Conservation (phyloP, 768 basidiomycete genomes). For the Boletus insuetus region DNA sequence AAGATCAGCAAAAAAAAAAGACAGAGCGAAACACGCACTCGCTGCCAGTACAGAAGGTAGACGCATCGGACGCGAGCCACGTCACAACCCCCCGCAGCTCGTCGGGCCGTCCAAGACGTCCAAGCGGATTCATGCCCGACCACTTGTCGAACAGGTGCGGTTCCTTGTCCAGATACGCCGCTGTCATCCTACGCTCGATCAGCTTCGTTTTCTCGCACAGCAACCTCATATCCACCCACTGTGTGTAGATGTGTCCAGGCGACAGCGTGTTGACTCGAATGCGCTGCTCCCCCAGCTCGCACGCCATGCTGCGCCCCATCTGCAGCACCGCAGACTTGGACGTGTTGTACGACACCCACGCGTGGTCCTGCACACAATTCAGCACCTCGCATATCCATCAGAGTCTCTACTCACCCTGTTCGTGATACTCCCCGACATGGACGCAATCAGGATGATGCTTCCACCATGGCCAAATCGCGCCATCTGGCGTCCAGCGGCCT, state of each 20-base stretch:
- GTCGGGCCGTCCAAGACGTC: constrained; percentile 67
- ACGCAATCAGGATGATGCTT: constrained; percentile 58
- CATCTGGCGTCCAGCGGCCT: constrained; percentile 62
- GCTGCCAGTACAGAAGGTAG: constrained; percentile 78
- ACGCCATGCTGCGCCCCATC: constrained; percentile 81
- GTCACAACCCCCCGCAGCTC: constrained; percentile 69
- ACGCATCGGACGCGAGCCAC: constrained; percentile 76
- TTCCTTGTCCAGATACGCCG: constrained; percentile 62
- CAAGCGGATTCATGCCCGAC: constrained; percentile 67
- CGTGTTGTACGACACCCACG: constrained; percentile 74
- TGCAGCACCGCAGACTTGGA: constrained; percentile 78
- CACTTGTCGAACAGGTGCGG: constrained; percentile 64
- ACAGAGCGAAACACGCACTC: constrained; percentile 51
- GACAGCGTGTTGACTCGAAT: constrained; percentile 78
- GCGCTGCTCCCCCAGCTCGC: constrained; percentile 62
- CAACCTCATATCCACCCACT: constrained; percentile 38
- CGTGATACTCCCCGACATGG: constrained; percentile 66
- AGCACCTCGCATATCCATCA: neutral
- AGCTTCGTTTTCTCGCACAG: constrained; percentile 4
- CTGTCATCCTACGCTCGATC: constrained; percentile 58
- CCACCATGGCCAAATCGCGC: constrained; percentile 44
- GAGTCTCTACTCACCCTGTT: constrained; percentile 49
- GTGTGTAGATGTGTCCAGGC: constrained; percentile 74
- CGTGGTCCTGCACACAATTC: constrained; percentile 50
- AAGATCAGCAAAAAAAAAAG: neutral